These are phyloP conservation scores for Jatropha podagrica DNA, from an alignment of 441 rosid species.

Conservation along the genomic window DNA sequence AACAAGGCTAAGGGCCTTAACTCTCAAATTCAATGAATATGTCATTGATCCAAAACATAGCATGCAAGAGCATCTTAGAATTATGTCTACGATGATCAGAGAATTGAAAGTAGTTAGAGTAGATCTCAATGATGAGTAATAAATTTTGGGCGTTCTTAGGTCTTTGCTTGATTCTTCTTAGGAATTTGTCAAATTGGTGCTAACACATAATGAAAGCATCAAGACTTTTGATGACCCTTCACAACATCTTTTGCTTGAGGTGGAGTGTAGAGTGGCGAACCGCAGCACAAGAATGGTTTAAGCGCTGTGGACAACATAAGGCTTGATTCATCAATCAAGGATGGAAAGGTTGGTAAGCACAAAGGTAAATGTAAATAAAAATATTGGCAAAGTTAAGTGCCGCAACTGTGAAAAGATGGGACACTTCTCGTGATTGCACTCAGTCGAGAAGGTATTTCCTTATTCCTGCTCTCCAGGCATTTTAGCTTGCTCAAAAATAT, in stretches of 20 bases:
- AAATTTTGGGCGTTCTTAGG: too few species aligned
- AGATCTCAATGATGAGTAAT: background rate
- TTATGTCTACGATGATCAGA: background rate
- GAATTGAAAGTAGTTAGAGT: background rate
- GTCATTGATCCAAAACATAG: too few species aligned
- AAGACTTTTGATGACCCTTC: too few species aligned
- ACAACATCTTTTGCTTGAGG: too few species aligned
- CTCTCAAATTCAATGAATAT: too few species aligned
- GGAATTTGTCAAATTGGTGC: too few species aligned
- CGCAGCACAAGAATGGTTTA: too few species aligned
- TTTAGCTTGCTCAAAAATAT: background rate
- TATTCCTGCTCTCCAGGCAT: background rate
- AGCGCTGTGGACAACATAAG: background rate
- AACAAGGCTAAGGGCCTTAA: background rate
- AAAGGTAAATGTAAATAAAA: background rate
- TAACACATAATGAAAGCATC: too few species aligned
- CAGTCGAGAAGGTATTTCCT: background rate
- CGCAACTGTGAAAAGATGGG: background rate
- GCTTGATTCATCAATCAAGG: background rate
- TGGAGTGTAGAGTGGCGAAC: too few species aligned
- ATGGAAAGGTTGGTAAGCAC: background rate
- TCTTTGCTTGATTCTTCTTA: too few species aligned
- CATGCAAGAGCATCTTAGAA: too few species aligned
- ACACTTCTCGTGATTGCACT: background rate
- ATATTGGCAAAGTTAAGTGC: background rate